These are phyloP conservation scores for Phaeotremella fagi DNA, from an alignment of 768 basidiomycete genomes.

Conservation along the genomic window DNA sequence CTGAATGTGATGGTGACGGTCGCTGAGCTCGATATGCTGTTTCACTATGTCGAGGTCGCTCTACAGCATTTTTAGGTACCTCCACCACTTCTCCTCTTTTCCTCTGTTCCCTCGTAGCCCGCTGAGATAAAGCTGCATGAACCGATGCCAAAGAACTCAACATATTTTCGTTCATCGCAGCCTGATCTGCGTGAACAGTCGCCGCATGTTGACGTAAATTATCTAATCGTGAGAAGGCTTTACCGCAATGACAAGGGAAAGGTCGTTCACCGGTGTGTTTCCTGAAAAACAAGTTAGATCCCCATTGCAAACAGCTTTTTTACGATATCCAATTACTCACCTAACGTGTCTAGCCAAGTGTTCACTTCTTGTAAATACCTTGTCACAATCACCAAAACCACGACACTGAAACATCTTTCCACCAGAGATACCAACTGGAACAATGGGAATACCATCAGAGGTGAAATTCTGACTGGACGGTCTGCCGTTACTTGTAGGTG, in stretches of 20 bases:
- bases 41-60: conserved; percentile 35
- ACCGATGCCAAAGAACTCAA: conserved; percentile 42
- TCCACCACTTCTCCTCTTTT: conserved; percentile 47
- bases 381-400: conserved; percentile 90
- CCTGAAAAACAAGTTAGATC: conserved; percentile 51
- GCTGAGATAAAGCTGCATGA: conserved; percentile 42
- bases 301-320: conserved; percentile 14
- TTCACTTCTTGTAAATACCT: conserved; percentile 94
- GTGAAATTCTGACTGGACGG: conserved; percentile 29
- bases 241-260: conserved; percentile 90
- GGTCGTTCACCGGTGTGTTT: conserved; percentile 98
- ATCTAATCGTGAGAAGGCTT: conserved; percentile 92
- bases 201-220: conserved; percentile 95
- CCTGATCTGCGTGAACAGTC: conserved; percentile 91
- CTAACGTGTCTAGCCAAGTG: conserved; percentile 93
- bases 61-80: conserved; percentile 43
- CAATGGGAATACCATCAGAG: conserved; percentile 37
- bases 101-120: conserved; percentile 44
- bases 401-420: conserved; percentile 88
- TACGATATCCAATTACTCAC: conserved; percentile 53
- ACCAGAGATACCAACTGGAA: conserved; percentile 39
- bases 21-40: conserved; percentile 14
- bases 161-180: conserved; percentile 42
- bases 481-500: conserved; percentile 28
- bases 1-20: neutral